Evolutionary conservation across 2,329 filamentous ascomycete species (phyloP).

Genomic region (Calonectria henricotiae): DNA sequence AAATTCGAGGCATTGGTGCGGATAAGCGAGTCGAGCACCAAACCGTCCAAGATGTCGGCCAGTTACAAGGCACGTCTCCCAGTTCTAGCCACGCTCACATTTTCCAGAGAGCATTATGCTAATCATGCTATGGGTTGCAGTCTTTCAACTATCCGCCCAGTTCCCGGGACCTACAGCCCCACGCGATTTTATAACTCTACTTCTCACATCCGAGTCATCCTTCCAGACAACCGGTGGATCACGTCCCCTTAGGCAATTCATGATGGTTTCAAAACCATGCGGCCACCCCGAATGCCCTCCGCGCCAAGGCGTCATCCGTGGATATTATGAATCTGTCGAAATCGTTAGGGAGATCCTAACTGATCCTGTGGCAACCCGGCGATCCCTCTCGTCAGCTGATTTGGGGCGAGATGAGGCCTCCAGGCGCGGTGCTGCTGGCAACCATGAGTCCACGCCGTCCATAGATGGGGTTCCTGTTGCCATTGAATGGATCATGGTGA

Average conservation of each 20-base stretch:
- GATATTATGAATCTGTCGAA: constrained; percentile 92
- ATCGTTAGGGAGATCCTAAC: constrained; percentile 87
- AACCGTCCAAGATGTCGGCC: constrained; percentile 72
- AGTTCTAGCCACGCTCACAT: not conserved
- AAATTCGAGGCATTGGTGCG: constrained; percentile 88
- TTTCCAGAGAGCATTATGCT: constrained; percentile 27
- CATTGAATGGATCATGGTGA: constrained; percentile 95
- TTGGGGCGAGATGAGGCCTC: constrained; percentile 52
- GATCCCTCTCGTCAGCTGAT: constrained; percentile 57
- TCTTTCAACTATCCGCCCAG: constrained; percentile 89
- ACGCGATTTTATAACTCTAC: constrained; percentile 87
- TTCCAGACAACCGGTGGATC: constrained; percentile 53
- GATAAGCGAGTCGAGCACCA: constrained; percentile 81
- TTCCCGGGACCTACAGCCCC: constrained; percentile 92
- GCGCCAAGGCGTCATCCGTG: constrained; percentile 83
- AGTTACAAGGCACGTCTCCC: constrained; percentile 71
- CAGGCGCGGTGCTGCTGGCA: constrained; percentile 41
- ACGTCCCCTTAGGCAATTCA: constrained; percentile 78
- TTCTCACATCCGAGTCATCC: constrained; percentile 77
- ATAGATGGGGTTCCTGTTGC: constrained; percentile 59
- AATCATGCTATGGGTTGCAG: constrained; percentile 60
- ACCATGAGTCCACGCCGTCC: constrained; percentile 32
- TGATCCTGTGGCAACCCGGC: constrained; percentile 58
- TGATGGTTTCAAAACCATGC: constrained; percentile 91
- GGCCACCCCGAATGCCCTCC: constrained; percentile 81